A percentile compares a stretch with the other conserved stretches of the same genome.
Evolutionary conservation across 805 yeast species (phyloP).

Genomic region (Nakazawaea ishiwadae): DNA sequence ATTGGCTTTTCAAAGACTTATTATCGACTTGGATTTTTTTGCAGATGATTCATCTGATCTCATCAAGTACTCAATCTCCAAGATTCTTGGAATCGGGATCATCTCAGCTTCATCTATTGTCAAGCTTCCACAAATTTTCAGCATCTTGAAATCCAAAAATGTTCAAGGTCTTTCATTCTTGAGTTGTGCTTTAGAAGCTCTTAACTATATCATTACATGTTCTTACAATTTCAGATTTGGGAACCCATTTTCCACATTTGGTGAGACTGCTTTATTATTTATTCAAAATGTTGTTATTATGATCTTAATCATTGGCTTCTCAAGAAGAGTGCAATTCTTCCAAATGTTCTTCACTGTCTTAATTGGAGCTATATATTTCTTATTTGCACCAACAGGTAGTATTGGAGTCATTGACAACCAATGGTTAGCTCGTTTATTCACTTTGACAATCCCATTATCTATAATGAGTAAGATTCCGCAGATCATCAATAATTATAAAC

Average conservation of each 20-base stretch:
- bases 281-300: slow-evolving; percentile 31
- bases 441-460: slow-evolving; percentile 30
- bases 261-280: slow-evolving; percentile 31
- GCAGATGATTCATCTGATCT: slow-evolving; percentile 19
- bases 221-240: slow-evolving; percentile 31
- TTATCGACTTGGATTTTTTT: slow-evolving; percentile 22
- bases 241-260: slow-evolving; percentile 33
- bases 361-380: background rate
- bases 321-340: slow-evolving; percentile 3
- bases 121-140: slow-evolving; percentile 36
- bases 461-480: slow-evolving; percentile 37
- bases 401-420: slow-evolving; percentile 11
- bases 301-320: slow-evolving; percentile 21
- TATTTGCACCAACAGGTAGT: slow-evolving; percentile 8
- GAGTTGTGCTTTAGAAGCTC: slow-evolving; percentile 28
- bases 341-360: slow-evolving; percentile 7
- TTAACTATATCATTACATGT: slow-evolving; percentile 26
- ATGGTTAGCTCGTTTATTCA: slow-evolving; percentile 22
- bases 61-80: slow-evolving; percentile 25
- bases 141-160: slow-evolving; percentile 25
- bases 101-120: slow-evolving; percentile 31
- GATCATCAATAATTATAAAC: slow-evolving; percentile 28
- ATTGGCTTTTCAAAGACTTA: slow-evolving; percentile 22
- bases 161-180: slow-evolving; percentile 31
- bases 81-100: slow-evolving; percentile 30